phyloP scores from a whole-genome alignment of 352 stramenopile genomes.

The Pythium periplocum region DNA sequence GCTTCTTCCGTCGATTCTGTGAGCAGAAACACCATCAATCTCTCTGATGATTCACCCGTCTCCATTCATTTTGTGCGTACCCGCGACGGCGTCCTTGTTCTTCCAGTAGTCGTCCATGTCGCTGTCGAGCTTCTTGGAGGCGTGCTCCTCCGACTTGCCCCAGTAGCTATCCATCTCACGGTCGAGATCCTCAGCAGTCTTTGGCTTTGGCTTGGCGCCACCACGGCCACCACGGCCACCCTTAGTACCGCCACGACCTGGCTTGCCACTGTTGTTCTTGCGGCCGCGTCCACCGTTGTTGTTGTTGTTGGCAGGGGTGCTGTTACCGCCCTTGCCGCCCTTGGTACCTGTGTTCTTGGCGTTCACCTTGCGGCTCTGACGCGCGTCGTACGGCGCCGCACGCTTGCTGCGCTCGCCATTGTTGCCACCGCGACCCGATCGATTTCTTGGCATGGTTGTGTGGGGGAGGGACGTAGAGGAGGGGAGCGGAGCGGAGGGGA shows the following conservation, averaged over 20 bases:
- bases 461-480: neutral
- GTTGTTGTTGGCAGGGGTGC: neutral
- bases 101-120: conserved; percentile 90
- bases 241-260: conserved; percentile 8
- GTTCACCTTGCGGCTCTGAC: conserved; percentile 9
- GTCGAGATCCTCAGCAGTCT: conserved; percentile 75
- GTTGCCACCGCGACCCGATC: conserved; percentile 9
- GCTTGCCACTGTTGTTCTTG: conserved; percentile 15
- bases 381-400: conserved; percentile 16
- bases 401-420: conserved; percentile 15
- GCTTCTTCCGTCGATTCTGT: too few species aligned
- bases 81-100: conserved; percentile 43
- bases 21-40: too few species aligned
- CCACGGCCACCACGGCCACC: conserved; percentile 19
- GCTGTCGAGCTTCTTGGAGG: conserved; percentile 73
- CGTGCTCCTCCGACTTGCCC: conserved; percentile 82
- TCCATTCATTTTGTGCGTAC: too few species aligned
- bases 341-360: too few species aligned
- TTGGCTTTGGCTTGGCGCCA: conserved; percentile 58
- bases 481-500: too few species aligned
- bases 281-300: conserved; percentile 17
- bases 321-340: conserved; percentile 6
- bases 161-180: conserved; percentile 86
- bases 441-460: conserved; percentile 14
- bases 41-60: too few species aligned